A percentile compares a stretch with the other conserved stretches of the same genome.
Evolutionary conservation across 495 filamentous ascomycete species (phyloP).

Genomic region (Neurospora africana): DNA sequence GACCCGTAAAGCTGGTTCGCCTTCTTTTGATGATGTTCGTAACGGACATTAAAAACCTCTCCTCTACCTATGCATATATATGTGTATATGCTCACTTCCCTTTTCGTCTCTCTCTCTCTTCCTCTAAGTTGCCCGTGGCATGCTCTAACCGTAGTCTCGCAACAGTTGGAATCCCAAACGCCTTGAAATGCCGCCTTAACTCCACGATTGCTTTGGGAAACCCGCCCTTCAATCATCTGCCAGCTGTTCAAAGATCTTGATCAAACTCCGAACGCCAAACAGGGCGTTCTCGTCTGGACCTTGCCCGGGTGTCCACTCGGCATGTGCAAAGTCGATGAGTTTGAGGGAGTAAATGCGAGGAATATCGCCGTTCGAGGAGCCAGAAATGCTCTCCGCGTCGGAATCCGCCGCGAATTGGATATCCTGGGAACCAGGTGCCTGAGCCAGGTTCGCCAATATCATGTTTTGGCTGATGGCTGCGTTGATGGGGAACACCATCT

Average conservation of each 20-base stretch:
- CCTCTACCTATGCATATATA: not conserved
- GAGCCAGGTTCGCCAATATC: not conserved
- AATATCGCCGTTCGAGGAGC: conserved; percentile 10
- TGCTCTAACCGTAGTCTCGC: not conserved
- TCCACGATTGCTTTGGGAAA: not conserved
- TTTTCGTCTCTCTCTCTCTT: not conserved
- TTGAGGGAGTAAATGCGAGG: conserved; percentile 73
- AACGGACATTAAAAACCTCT: not conserved
- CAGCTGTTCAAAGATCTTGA: conserved; percentile 59
- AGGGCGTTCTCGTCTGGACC: conserved; percentile 84
- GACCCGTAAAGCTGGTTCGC: not conserved
- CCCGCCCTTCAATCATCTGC: not conserved
- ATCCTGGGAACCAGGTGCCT: conserved; percentile 1
- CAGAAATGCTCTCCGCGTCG: conserved; percentile 39
- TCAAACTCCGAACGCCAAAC: conserved; percentile 61
- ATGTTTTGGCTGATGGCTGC: not conserved
- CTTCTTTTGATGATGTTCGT: not conserved
- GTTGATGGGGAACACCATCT: conserved; percentile 11
- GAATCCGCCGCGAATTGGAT: not conserved
- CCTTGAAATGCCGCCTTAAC: not conserved
- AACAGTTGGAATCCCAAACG: not conserved
- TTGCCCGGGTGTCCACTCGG: conserved; percentile 70
- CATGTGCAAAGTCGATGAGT: conserved; percentile 96
- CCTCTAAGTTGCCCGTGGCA: not conserved
- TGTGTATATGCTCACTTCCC: not conserved